These are phyloP conservation scores for Neopestalotiopsis rosae DNA, from an alignment of 2,329 filamentous ascomycete genomes.

Conservation along the genomic window DNA sequence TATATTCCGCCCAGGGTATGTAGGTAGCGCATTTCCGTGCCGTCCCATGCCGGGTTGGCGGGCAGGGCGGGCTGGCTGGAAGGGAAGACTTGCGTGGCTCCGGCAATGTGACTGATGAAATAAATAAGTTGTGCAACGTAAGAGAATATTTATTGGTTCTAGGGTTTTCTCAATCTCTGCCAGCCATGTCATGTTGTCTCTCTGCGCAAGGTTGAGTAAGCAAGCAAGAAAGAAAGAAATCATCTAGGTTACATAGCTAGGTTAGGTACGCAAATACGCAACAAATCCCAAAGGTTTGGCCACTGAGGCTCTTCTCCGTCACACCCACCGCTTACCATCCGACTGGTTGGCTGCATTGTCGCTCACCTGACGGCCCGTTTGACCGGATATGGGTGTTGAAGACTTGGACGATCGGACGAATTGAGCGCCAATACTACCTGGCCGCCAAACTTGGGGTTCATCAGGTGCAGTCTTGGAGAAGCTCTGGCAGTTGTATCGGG, in stretches of 20 bases:
- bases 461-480: constrained; percentile 8
- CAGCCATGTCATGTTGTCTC: not conserved
- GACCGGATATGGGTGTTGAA: not conserved
- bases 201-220: not conserved
- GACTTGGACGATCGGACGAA: not conserved
- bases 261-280: not conserved
- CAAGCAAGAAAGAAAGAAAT: not conserved
- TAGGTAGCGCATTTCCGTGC: not conserved
- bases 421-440: not conserved
- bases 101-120: not conserved
- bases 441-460: not conserved
- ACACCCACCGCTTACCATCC: not conserved
- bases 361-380: constrained; percentile 8
- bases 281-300: not conserved
- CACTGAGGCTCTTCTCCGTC: constrained; percentile 9
- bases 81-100: not conserved
- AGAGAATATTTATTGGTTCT: not conserved
- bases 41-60: not conserved
- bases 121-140: not conserved
- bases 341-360: not conserved
- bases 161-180: not conserved
- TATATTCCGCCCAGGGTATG: not conserved
- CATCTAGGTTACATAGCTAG: too few relatives aligned
- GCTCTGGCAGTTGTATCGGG: not conserved
- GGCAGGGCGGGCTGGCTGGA: too few relatives aligned